phyloP scores from a whole-genome alignment of 495 filamentous ascomycete genomes.

The Aspergillus coremiiformis region DNA sequence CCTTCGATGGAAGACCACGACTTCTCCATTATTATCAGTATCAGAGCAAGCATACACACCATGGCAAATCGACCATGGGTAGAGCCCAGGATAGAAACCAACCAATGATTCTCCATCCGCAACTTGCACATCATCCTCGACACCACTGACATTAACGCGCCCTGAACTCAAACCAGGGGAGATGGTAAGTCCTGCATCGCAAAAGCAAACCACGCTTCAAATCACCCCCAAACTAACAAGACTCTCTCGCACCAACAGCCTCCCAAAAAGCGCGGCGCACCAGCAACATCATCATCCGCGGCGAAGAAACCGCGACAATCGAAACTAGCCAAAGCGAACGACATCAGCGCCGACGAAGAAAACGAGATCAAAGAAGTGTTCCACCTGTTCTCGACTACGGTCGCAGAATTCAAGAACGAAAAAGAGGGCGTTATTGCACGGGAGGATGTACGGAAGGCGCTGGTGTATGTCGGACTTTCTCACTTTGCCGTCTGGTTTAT shows the following conservation, averaged over 20 bases:
- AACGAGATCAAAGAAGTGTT: slow-evolving; percentile 87
- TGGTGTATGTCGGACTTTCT: slow-evolving; percentile 75
- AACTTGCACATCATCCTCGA: background rate
- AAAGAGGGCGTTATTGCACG: slow-evolving; percentile 66
- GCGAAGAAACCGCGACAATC: slow-evolving; percentile 53
- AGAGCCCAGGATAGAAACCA: background rate
- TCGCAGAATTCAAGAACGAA: slow-evolving; percentile 56
- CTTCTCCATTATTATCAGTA: background rate
- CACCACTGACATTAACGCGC: background rate
- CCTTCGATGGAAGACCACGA: slow-evolving; percentile 17
- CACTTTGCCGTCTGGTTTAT: too few species aligned
- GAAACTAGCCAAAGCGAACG: slow-evolving; percentile 82
- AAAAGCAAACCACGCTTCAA: background rate
- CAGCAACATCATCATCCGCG: slow-evolving; percentile 20
- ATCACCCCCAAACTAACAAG: background rate
- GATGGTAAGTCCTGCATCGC: background rate
- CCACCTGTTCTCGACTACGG: slow-evolving; percentile 56
- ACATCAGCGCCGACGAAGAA: slow-evolving; percentile 76
- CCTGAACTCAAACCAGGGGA: background rate
- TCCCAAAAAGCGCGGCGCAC: slow-evolving; percentile 34
- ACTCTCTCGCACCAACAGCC: slow-evolving; percentile 20
- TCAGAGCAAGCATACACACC: background rate
- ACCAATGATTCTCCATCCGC: background rate
- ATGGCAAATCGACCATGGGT: too few species aligned
- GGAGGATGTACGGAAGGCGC: slow-evolving; percentile 71